Conservation (phyloP, 2,329 filamentous ascomycete species). For the Penicillium occitanis region DNA sequence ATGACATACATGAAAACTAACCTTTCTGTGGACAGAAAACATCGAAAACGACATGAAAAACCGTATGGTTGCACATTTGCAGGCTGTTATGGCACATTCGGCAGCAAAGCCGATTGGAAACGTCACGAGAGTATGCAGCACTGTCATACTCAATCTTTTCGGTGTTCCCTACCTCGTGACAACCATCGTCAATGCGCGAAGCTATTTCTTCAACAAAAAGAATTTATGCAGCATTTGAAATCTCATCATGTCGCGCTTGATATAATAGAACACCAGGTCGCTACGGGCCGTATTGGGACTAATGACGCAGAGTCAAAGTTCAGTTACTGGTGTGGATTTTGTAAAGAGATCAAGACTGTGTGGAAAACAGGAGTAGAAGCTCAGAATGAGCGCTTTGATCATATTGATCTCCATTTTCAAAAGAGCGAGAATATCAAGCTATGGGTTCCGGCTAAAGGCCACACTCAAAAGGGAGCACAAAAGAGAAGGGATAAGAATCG, state of each 20-base stretch:
- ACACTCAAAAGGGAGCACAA: slow-evolving; percentile 26
- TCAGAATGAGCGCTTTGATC: slow-evolving; percentile 64
- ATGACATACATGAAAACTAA: not conserved
- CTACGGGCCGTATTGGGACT: slow-evolving; percentile 61
- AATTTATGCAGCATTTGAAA: slow-evolving; percentile 63
- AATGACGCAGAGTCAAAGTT: slow-evolving; percentile 54
- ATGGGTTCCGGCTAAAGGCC: slow-evolving; percentile 34
- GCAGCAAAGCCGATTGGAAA: slow-evolving; percentile 95
- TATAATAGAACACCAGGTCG: slow-evolving; percentile 33
- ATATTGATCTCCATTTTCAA: slow-evolving; percentile 66
- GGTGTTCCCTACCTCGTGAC: slow-evolving; percentile 56
- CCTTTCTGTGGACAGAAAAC: slow-evolving; percentile 54
- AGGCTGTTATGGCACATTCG: slow-evolving; percentile 70
- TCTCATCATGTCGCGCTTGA: slow-evolving; percentile 46
- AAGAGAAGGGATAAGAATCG: slow-evolving; percentile 21
- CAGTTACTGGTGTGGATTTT: slow-evolving; percentile 89
- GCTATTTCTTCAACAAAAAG: slow-evolving; percentile 58
- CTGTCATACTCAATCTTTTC: slow-evolving; percentile 68
- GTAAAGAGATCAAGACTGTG: slow-evolving; percentile 57
- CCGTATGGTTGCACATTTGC: slow-evolving; percentile 80
- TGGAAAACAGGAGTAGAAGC: slow-evolving; percentile 52
- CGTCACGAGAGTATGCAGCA: slow-evolving; percentile 83
- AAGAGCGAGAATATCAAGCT: slow-evolving; percentile 37
- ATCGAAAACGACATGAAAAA: slow-evolving; percentile 74
- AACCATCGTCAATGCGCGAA: slow-evolving; percentile 53